A percentile compares a stretch with the other conserved stretches of the same genome.
Conservation (phyloP, 345 rosid species). For the Salix arbutifolia region DNA sequence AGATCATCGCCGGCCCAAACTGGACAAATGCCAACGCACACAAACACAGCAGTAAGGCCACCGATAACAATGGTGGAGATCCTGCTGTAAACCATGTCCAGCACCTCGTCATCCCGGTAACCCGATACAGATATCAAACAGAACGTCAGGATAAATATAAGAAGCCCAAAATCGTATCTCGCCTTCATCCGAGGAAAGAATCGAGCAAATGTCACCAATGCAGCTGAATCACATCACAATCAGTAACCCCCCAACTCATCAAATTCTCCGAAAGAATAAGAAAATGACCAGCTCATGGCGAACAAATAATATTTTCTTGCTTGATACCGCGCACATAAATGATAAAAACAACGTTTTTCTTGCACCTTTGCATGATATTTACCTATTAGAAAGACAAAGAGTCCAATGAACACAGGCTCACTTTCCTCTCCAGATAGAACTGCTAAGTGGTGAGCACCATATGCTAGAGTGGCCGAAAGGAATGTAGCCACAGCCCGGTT, state of each 20-base stretch:
- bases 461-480: slow-evolving; percentile 53
- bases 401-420: slow-evolving; percentile 61
- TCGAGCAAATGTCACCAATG: slow-evolving; percentile 17
- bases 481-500: slow-evolving; percentile 70
- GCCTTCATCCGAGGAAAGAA: slow-evolving; percentile 32
- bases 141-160: slow-evolving; percentile 31
- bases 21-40: slow-evolving; percentile 25
- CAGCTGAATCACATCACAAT: slow-evolving; percentile 16
- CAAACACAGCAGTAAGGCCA: slow-evolving; percentile 1
- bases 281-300: no score
- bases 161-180: slow-evolving; percentile 30
- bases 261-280: no score
- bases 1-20: slow-evolving; percentile 37
- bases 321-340: no score
- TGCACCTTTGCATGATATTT: not conserved
- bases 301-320: no score
- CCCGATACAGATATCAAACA: slow-evolving; percentile 26
- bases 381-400: slow-evolving; percentile 66
- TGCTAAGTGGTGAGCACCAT: slow-evolving; percentile 69
- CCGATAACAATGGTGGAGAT: slow-evolving; percentile 27
- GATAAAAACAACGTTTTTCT: no score
- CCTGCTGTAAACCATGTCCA: slow-evolving; percentile 23
- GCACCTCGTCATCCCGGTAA: slow-evolving; percentile 24
- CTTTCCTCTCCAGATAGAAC: slow-evolving; percentile 43
- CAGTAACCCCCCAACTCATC: no score